Conservation (phyloP, 2,329 filamentous ascomycete genomes). For the Cladosporium halotolerans region DNA sequence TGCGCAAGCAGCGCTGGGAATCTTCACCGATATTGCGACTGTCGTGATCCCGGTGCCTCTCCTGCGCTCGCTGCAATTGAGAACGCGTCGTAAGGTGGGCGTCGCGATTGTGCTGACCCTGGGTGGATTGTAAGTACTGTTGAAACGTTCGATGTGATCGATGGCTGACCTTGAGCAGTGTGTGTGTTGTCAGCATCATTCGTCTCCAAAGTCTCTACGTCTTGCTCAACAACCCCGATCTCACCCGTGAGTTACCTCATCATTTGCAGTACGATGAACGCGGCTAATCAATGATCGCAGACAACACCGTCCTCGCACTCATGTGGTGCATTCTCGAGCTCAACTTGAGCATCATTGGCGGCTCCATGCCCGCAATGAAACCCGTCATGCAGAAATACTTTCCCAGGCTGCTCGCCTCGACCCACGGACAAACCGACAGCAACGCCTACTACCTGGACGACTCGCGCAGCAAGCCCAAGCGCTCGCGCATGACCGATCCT, state of each 20-base stretch:
- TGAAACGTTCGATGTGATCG: too few relatives aligned
- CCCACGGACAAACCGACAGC: background rate
- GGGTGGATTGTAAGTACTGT: slow-evolving; percentile 7
- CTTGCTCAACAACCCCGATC: slow-evolving; percentile 2
- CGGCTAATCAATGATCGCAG: background rate
- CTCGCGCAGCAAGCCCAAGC: slow-evolving; percentile 3
- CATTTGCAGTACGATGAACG: background rate
- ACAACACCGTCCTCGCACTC: slow-evolving; percentile 5
- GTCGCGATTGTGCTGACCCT: slow-evolving; percentile 7
- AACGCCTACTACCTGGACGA: slow-evolving; percentile 7
- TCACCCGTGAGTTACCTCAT: background rate
- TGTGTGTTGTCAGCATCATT: slow-evolving; percentile 9
- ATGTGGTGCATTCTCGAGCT: slow-evolving; percentile 11
- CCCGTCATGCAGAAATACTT: slow-evolving; percentile 8
- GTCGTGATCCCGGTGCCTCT: slow-evolving; percentile 2
- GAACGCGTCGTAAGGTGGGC: slow-evolving; percentile 5
- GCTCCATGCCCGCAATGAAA: slow-evolving; percentile 10
- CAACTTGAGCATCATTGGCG: slow-evolving; percentile 6
- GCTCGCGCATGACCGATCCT: slow-evolving; percentile 8
- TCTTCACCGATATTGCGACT: slow-evolving; percentile 7
- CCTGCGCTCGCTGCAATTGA: background rate
- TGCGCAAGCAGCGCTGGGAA: slow-evolving; percentile 6
- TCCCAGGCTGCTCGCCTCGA: slow-evolving; percentile 4
- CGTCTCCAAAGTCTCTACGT: slow-evolving; percentile 5
- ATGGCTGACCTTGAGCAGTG: background rate